Evolutionary conservation across 2,329 filamentous ascomycete genomes (phyloP), one percentile per base, ranked within the genome.

Genomic region (Pseudogymnoascus sp.): DNA sequence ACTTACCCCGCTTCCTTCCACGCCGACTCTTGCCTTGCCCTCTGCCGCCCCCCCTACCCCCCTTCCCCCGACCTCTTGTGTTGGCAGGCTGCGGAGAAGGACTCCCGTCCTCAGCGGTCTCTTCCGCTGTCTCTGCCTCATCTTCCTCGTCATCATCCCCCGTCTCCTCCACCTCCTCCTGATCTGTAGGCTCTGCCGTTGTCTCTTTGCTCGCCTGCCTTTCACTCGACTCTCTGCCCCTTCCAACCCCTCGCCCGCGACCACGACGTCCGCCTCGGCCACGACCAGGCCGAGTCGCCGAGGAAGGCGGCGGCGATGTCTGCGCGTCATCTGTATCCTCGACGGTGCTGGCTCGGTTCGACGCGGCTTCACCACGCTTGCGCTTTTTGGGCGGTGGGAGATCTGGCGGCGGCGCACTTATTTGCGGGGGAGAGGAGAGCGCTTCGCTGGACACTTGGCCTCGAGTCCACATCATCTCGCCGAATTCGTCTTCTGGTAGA

Each of bases 251-350:
- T 78, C 77, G 23, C 75, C 77, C 11, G 75, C 75, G 0, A 74
- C 76, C 55, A 78, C 58, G 33, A 76, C 67, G 79, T 78, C 65
- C 76, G 74, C 63, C 78, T 74, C 63, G 64, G 21, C 67, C 67
- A 62, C 70, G 66, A 19, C 67, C 69, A 29, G 68, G 61, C 37
- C 71, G 63, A n/a, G 66, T 78, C 70, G 1, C 75, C 63, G 79
- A 75, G 8, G 76, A 77, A 19, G 76, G 72, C 67, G 64, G 77
- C 60, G 75, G 74, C n/a, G 75, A 74, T 4, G 74, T 78, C 49
- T 78, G 69, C 21, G 69, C 76, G 41, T 77, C 77, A 65, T 83
- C 80, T 0, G 80, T 81, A 62, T 82, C 80, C 3, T 81, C 80
- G n/a, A 82, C 76, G 5, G 80, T 82, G 65, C 79, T 81, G 33